phyloP scores from a whole-genome alignment of 2,329 filamentous ascomycete species.

The Alternaria gansuensis region DNA sequence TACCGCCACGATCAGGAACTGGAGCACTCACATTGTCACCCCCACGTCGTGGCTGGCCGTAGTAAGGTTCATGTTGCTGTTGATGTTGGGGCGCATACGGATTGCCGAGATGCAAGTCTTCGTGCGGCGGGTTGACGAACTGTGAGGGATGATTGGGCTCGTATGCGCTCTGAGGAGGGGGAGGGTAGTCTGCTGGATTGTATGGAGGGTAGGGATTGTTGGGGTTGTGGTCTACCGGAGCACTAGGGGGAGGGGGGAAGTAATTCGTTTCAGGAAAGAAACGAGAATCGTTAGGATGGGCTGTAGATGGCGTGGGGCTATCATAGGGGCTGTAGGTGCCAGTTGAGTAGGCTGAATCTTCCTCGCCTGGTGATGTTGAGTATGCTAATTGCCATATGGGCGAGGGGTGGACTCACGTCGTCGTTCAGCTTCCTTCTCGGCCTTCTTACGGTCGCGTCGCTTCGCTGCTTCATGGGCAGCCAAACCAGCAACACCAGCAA shows the following conservation, averaged over 20 bases:
- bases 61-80: constrained; percentile 36
- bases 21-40: constrained; percentile 63
- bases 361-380: constrained; percentile 43
- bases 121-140: constrained; percentile 43
- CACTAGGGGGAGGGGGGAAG: constrained; percentile 59
- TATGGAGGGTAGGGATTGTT: constrained; percentile 45
- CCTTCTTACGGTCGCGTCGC: constrained; percentile 65
- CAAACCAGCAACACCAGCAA: constrained; percentile 65
- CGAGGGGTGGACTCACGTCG: constrained; percentile 56
- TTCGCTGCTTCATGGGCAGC: constrained; percentile 67
- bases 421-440: constrained; percentile 61
- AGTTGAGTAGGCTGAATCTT: constrained; percentile 49
- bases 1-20: constrained; percentile 39
- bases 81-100: constrained; percentile 38
- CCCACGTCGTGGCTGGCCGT: constrained; percentile 50
- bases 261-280: constrained; percentile 59
- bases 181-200: constrained; percentile 58
- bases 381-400: constrained; percentile 23
- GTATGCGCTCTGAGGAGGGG: constrained; percentile 35
- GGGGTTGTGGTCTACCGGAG: constrained; percentile 41
- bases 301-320: constrained; percentile 46
- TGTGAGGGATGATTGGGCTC: constrained; percentile 42
- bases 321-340: constrained; percentile 42
- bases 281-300: constrained; percentile 43
- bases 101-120: constrained; percentile 43